A percentile compares a stretch with the other conserved stretches of the same genome.
Evolutionary conservation across 768 basidiomycete species (phyloP).

Genomic region (Artomyces pyxidatus): DNA sequence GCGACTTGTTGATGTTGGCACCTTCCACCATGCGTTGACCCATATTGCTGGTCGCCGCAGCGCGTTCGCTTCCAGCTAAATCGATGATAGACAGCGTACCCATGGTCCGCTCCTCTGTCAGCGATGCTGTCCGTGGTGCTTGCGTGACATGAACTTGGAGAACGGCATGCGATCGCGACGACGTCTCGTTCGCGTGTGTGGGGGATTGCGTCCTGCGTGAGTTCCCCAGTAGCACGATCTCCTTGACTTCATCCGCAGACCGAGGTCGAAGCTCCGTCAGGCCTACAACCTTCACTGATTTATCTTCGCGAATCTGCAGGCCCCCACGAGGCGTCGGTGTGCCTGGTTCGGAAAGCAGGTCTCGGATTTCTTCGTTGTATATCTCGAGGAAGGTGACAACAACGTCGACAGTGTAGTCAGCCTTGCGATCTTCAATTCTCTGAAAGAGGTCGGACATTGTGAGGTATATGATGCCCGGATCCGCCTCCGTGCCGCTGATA

Average conservation of each 20-base stretch:
- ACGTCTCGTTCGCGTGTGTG: constrained; percentile 94
- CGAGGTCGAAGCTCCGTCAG: constrained; percentile 75
- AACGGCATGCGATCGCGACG: constrained; percentile 96
- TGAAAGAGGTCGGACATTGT: constrained; percentile 97
- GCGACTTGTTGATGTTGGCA: constrained; percentile 98
- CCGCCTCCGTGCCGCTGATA: constrained; percentile 82
- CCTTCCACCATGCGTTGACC: constrained; percentile 98
- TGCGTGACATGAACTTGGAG: constrained; percentile 92
- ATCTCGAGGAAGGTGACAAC: constrained; percentile 96
- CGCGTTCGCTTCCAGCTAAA: constrained; percentile 94
- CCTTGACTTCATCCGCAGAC: constrained; percentile 88
- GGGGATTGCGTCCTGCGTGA: constrained; percentile 83
- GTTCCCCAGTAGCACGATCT: constrained; percentile 88
- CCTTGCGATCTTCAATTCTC: constrained; percentile 79
- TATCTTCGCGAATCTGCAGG: constrained; percentile 90
- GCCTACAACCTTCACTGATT: constrained; percentile 82
- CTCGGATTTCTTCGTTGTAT: constrained; percentile 98
- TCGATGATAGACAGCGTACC: constrained; percentile 97
- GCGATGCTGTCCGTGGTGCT: constrained; percentile 74
- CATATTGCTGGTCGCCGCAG: constrained; percentile 94
- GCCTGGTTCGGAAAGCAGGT: constrained; percentile 79
- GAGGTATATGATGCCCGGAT: constrained; percentile 92
- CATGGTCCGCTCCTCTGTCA: constrained; percentile 76
- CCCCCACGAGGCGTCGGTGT: constrained; percentile 66
- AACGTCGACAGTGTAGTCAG: constrained; percentile 81